Conservation (phyloP, 2,329 filamentous ascomycete species). For the Fusarium concolor region DNA sequence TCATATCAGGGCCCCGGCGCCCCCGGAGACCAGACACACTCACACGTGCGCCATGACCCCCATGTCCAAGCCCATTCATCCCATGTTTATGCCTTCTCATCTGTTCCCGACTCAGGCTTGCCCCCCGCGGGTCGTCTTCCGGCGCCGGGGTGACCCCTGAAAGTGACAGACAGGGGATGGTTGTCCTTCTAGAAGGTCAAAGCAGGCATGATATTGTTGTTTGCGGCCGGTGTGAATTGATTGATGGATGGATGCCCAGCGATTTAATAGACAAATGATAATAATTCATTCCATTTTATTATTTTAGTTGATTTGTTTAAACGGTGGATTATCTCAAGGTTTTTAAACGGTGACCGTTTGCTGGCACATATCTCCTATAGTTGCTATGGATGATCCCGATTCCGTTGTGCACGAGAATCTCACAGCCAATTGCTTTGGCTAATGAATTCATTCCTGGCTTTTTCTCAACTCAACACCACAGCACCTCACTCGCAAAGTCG, state of each 20-base stretch:
- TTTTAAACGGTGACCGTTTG: constrained; percentile 39
- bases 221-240: neutral
- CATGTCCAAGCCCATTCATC: constrained; percentile 23
- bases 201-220: constrained; percentile 29
- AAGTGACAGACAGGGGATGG: constrained; percentile 28
- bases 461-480: too few relatives aligned
- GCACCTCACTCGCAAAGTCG: neutral
- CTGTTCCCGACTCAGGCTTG: constrained; percentile 33
- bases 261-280: constrained; percentile 26
- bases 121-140: constrained; percentile 40
- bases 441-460: neutral
- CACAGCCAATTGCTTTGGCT: neutral
- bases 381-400: neutral
- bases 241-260: constrained; percentile 13
- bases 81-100: constrained; percentile 17
- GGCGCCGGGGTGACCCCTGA: constrained; percentile 38
- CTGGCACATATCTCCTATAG: neutral
- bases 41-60: constrained; percentile 40
- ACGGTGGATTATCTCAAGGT: constrained; percentile 30
- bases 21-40: constrained; percentile 27
- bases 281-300: constrained; percentile 30
- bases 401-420: neutral
- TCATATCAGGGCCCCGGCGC: constrained; percentile 3
- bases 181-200: constrained; percentile 44
- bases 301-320: constrained; percentile 23